A percentile compares a stretch with the other conserved stretches of the same genome.
Evolutionary conservation across 2,329 filamentous ascomycete genomes (phyloP).

Genomic region (Phaeosphaeria sp.): DNA sequence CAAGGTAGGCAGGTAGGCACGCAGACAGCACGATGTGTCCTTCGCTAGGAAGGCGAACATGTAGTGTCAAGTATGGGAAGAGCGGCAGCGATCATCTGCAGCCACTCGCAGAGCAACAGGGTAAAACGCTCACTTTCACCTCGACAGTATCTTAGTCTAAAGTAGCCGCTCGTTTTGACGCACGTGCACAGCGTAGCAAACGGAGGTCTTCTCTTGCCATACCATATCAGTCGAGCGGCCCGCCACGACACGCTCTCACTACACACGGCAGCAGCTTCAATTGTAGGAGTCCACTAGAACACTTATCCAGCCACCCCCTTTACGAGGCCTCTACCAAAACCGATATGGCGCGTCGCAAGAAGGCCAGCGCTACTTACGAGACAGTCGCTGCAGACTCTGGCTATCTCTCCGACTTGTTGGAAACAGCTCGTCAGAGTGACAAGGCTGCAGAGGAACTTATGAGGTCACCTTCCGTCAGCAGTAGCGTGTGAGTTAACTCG

Average conservation of each 20-base stretch:
- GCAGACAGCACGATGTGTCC: not conserved
- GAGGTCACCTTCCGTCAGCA: not conserved
- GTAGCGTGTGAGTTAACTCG: not conserved
- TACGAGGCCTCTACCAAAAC: not conserved
- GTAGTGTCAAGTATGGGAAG: not conserved
- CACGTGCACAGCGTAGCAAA: not conserved
- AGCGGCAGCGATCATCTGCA: not conserved
- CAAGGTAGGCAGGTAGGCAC: too few relatives aligned
- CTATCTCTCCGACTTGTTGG: conserved; percentile 1
- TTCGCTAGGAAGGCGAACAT: not conserved
- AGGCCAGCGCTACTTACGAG: not conserved
- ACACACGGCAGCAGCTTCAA: not conserved
- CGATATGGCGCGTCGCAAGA: not conserved
- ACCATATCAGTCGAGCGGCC: not conserved
- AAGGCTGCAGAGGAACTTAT: not conserved
- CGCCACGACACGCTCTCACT: not conserved
- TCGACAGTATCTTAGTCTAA: not conserved
- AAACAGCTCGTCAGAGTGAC: not conserved
- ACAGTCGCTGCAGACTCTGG: not conserved
- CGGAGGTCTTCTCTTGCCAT: not conserved
- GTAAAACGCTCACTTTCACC: not conserved
- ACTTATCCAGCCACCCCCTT: not conserved
- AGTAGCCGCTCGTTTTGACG: not conserved
- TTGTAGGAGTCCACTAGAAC: not conserved
- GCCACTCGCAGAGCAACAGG: not conserved